phyloP scores from a whole-genome alignment of 805 yeast genomes.

The Ogataea dorogensis region DNA sequence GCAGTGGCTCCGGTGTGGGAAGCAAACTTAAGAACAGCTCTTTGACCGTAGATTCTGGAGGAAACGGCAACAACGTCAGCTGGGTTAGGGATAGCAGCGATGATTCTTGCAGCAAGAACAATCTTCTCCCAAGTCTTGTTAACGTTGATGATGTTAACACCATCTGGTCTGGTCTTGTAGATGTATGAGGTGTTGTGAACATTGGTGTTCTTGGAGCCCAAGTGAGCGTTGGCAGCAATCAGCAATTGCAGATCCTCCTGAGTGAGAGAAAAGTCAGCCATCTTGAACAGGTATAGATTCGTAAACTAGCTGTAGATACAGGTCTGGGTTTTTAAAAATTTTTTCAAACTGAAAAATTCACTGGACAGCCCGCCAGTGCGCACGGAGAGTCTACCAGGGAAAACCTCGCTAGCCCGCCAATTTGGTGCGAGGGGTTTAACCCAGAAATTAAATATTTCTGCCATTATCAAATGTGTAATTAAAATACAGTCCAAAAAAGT shows the following conservation, averaged over 20 bases:
- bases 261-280: constrained; percentile 50
- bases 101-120: constrained; percentile 98
- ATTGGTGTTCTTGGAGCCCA: constrained; percentile 99
- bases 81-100: constrained; percentile 98
- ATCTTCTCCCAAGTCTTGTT: constrained; percentile 99
- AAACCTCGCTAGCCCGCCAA: constrained; percentile 5
- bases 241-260: constrained; percentile 98
- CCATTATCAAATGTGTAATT: constrained; percentile 3
- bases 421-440: constrained; percentile 10
- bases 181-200: constrained; percentile 97
- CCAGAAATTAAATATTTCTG: constrained; percentile 2
- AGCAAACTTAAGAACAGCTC: constrained; percentile 99
- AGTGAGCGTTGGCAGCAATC: constrained; percentile 99
- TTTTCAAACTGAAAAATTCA: constrained; percentile 18
- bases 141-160: constrained; percentile 97
- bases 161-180: constrained; percentile 98
- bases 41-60: constrained; percentile 99
- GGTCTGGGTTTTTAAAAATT: constrained; percentile 17
- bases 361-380: constrained; percentile 6
- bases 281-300: constrained; percentile 21
- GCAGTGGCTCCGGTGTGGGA: constrained; percentile 99
- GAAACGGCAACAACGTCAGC: constrained; percentile 98
- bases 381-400: constrained; percentile 6
- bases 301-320: constrained; percentile 14
- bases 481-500: constrained; percentile 4